Percentiles rank a stretch among this genome's conserved stretches.
Evolutionary conservation across 2,329 filamentous ascomycete genomes (phyloP).

Genomic region (Sporothrix variecibatus): DNA sequence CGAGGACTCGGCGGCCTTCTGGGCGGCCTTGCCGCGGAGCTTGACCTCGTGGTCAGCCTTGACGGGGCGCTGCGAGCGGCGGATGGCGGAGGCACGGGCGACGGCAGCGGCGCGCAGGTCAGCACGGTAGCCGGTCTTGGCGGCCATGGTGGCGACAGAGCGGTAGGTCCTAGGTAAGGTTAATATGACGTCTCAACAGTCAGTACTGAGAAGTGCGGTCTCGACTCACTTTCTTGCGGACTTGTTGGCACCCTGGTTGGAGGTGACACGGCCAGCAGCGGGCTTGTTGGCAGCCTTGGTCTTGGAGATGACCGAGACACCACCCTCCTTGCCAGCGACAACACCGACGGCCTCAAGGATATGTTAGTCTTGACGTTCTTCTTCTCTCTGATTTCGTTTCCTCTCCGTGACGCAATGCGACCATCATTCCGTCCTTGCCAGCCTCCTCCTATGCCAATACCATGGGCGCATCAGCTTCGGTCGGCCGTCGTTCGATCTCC

Average conservation of each 20-base stretch:
- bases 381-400: neutral
- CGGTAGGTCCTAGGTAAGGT: constrained; percentile 72
- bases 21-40: constrained; percentile 76
- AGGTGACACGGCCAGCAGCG: constrained; percentile 63
- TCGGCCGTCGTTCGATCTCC: neutral
- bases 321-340: constrained; percentile 72
- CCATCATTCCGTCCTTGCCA: neutral
- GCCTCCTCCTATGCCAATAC: neutral
- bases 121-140: constrained; percentile 82
- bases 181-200: too few species aligned
- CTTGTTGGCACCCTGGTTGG: constrained; percentile 71
- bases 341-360: constrained; percentile 74
- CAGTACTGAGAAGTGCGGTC: neutral
- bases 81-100: constrained; percentile 83
- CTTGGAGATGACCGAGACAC: constrained; percentile 82
- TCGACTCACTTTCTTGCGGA: constrained; percentile 68
- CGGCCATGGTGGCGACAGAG: constrained; percentile 76
- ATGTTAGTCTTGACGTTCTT: constrained; percentile 14
- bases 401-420: neutral
- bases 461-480: neutral
- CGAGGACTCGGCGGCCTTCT: constrained; percentile 63
- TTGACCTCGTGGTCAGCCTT: constrained; percentile 75
- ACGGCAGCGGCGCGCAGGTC: constrained; percentile 79
- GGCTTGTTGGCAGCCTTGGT: constrained; percentile 74
- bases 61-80: constrained; percentile 73